Evolutionary conservation across 1,284 basidiomycete species (phyloP).

Genomic region (Ceratobasidium papillatum): DNA sequence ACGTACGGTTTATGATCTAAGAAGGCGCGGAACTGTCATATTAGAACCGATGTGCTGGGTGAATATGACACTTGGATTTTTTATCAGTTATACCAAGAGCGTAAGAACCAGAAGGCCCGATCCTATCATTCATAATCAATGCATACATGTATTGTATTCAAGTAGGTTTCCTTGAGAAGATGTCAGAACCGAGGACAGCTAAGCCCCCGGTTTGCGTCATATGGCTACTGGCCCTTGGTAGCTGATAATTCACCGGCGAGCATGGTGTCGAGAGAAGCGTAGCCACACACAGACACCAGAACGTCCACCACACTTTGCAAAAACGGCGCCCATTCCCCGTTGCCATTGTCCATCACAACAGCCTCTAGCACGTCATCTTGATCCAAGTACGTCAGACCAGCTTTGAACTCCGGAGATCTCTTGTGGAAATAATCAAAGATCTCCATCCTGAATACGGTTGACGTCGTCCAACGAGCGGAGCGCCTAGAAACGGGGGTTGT

Average conservation of each 20-base stretch:
- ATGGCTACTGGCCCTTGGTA: neutral
- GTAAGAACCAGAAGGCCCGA: constrained; percentile 1
- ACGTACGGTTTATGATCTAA: neutral
- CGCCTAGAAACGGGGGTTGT: constrained; percentile 35
- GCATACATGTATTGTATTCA: neutral
- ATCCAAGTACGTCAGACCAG: constrained; percentile 37
- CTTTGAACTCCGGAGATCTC: constrained; percentile 19
- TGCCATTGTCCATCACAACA: constrained; percentile 37
- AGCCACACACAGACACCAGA: constrained; percentile 35
- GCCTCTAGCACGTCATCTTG: constrained; percentile 31
- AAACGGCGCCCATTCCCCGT: constrained; percentile 35
- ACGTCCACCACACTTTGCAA: constrained; percentile 13
- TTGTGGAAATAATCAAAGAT: constrained; percentile 35
- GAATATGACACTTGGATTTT: neutral
- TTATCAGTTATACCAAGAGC: neutral
- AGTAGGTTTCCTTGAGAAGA: neutral
- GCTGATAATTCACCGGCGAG: constrained; percentile 19
- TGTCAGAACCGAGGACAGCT: neutral
- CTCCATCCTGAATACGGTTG: constrained; percentile 37
- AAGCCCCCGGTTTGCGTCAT: neutral
- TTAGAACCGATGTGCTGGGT: neutral
- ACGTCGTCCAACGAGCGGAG: constrained; percentile 39
- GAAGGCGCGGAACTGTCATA: neutral
- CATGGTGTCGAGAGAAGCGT: constrained; percentile 35
- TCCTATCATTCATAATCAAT: neutral